These are phyloP conservation scores for Pseudocercospora eumusae DNA, from an alignment of 2,329 filamentous ascomycete species.

Conservation along the genomic window DNA sequence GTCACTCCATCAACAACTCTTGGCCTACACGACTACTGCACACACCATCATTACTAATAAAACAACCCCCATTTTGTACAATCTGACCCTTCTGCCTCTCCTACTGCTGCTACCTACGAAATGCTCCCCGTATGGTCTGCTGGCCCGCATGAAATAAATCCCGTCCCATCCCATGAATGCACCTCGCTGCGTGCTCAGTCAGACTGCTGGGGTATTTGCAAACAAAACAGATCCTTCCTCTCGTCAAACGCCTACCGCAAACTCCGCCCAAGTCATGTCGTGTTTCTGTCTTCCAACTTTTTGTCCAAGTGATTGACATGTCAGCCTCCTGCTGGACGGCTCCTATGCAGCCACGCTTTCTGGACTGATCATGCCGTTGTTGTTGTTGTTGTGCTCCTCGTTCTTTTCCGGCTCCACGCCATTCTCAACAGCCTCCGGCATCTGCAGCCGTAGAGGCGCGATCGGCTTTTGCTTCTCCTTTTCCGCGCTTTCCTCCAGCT, in stretches of 20 bases:
- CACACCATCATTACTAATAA: background rate
- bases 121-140: background rate
- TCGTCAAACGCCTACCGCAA: background rate
- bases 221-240: background rate
- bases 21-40: background rate
- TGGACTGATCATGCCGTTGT: conserved; percentile 77
- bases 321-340: background rate
- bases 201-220: conserved; percentile 9
- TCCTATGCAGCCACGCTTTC: conserved; percentile 60
- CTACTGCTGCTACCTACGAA: background rate
- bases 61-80: background rate
- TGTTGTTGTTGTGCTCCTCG: conserved; percentile 68
- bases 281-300: background rate
- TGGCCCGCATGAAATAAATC: background rate
- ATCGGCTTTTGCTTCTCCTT: conserved; percentile 51
- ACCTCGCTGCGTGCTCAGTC: conserved; percentile 5
- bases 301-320: background rate
- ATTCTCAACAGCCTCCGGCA: conserved; percentile 48
- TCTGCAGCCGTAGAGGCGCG: conserved; percentile 51
- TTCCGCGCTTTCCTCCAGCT: conserved; percentile 53
- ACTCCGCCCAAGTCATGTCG: background rate
- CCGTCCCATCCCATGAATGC: conserved; percentile 2
- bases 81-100: background rate
- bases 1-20: background rate
- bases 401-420: conserved; percentile 62